These are phyloP conservation scores for Blastocystis sp. DNA, from an alignment of 352 stramenopile genomes.

Conservation along the genomic window DNA sequence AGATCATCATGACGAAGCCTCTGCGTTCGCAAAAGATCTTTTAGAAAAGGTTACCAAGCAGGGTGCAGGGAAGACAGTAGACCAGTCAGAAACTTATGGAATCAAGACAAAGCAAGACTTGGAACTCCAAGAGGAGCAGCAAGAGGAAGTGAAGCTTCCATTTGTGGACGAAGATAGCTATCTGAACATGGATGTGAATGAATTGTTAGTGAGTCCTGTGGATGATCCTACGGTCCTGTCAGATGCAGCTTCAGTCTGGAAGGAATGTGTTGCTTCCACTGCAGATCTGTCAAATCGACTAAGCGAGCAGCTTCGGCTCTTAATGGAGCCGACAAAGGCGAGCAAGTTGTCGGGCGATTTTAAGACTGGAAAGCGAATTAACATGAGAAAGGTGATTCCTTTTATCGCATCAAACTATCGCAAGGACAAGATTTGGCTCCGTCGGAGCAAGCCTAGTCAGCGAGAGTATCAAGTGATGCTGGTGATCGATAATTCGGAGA, in stretches of 20 bases:
- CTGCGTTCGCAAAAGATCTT: slow-evolving; percentile 19
- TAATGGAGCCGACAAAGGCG: slow-evolving; percentile 93
- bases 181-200: slow-evolving; percentile 29
- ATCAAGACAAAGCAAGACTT: neutral
- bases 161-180: slow-evolving; percentile 57
- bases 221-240: neutral
- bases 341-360: slow-evolving; percentile 95
- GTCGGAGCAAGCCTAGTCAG: slow-evolving; percentile 93
- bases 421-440: slow-evolving; percentile 99
- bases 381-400: slow-evolving; percentile 99
- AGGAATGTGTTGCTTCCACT: slow-evolving; percentile 72
- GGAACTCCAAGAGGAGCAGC: neutral
- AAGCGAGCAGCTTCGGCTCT: slow-evolving; percentile 93
- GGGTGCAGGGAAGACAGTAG: neutral
- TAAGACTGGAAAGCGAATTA: slow-evolving; percentile 96
- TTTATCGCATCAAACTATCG: slow-evolving; percentile 99
- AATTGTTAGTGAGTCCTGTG: neutral
- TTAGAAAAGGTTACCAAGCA: slow-evolving; percentile 20
- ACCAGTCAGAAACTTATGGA: neutral
- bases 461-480: slow-evolving; percentile 96
- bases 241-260: neutral
- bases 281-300: slow-evolving; percentile 82
- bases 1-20: neutral
- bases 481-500: slow-evolving; percentile 97
- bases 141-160: neutral